These are phyloP conservation scores for Dactylellina drechsleri DNA, from an alignment of 2,329 filamentous ascomycete genomes.

Conservation along the genomic window DNA sequence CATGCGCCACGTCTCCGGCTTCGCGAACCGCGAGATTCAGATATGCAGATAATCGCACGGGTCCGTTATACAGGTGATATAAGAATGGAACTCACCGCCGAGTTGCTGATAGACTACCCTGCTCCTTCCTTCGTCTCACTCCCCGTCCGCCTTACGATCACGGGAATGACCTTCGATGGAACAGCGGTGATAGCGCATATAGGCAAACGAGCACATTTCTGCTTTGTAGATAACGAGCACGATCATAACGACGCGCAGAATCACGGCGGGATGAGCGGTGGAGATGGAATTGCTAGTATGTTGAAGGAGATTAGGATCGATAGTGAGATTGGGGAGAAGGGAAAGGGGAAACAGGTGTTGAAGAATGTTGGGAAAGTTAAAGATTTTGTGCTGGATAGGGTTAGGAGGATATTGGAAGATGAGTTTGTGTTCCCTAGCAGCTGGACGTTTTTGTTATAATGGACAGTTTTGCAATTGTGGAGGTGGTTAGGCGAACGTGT, in stretches of 20 bases:
- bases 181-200: constrained; percentile 93
- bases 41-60: constrained; percentile 91
- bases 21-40: constrained; percentile 80
- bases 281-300: constrained; percentile 73
- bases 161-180: constrained; percentile 92
- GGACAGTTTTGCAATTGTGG: too few species aligned
- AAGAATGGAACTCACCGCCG: constrained; percentile 86
- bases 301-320: constrained; percentile 94
- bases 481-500: too few species aligned
- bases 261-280: constrained; percentile 64
- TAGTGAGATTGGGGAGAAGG: constrained; percentile 94
- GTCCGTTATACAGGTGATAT: constrained; percentile 90
- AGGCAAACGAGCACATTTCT: constrained; percentile 87
- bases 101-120: constrained; percentile 95
- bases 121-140: constrained; percentile 99
- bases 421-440: constrained; percentile 99
- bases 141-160: constrained; percentile 92
- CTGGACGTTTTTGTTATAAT: constrained; percentile 91
- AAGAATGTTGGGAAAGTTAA: constrained; percentile 99
- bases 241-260: constrained; percentile 66
- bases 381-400: constrained; percentile 94
- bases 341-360: constrained; percentile 89
- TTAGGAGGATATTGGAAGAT: constrained; percentile 95
- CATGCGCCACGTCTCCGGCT: constrained; percentile 66
- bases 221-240: constrained; percentile 93